Evolutionary conservation across 176 grass and related monocot genomes (phyloP).

Genomic region (Puccinellia tenuiflora): DNA sequence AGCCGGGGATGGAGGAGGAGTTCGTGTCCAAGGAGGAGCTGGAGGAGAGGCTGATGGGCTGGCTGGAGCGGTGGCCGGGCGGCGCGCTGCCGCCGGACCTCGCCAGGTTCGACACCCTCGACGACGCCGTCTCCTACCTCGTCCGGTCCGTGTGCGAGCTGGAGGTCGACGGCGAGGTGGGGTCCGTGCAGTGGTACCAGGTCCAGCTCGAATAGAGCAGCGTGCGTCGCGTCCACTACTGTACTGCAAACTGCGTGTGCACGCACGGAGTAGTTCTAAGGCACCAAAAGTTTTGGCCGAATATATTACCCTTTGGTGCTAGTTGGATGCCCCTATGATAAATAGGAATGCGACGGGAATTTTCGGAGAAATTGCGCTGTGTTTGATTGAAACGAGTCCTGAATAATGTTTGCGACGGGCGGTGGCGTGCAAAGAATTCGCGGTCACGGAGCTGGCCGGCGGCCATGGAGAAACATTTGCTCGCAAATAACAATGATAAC

Average conservation of each 20-base stretch:
- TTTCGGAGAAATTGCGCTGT: neutral
- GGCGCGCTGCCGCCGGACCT: conserved; percentile 61
- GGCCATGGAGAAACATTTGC: neutral
- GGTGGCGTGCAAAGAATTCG: neutral
- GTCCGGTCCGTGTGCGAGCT: conserved; percentile 82
- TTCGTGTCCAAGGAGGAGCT: conserved; percentile 76
- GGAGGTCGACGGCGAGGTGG: conserved; percentile 65
- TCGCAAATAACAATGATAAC: neutral
- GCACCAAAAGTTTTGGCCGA: neutral
- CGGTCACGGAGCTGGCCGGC: neutral
- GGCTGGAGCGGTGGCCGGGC: conserved; percentile 65
- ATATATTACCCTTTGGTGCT: neutral
- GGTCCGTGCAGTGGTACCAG: conserved; percentile 91
- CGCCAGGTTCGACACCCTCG: conserved; percentile 44
- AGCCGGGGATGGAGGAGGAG: conserved; percentile 60
- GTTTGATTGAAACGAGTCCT: neutral
- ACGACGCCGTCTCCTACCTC: conserved; percentile 76
- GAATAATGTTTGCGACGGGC: neutral
- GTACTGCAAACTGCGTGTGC: too few species aligned
- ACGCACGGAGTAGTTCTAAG: neutral
- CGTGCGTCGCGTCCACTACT: too few species aligned
- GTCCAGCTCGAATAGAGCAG: conserved; percentile 46
- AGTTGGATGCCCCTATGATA: neutral
- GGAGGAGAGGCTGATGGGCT: conserved; percentile 45
- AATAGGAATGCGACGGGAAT: neutral